A percentile compares a stretch with the other conserved stretches of the same genome.
phyloP scores from a whole-genome alignment of 2,329 filamentous ascomycete species.

The Trichoderma guizhouense region DNA sequence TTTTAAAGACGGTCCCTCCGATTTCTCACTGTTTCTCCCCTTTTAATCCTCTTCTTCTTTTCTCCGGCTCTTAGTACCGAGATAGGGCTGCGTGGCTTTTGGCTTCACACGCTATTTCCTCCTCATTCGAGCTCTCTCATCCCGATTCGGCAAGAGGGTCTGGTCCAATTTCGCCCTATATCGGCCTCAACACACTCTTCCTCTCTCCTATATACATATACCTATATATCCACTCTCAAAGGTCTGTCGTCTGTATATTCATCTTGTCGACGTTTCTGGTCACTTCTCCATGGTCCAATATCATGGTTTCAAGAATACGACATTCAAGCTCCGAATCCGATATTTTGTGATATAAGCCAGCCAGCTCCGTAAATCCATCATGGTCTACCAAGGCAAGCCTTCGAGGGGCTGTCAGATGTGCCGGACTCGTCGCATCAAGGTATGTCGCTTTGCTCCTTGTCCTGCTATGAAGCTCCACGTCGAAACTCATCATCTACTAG shows the following conservation, averaged over 20 bases:
- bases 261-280: neutral
- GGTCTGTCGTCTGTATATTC: neutral
- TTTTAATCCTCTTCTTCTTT: neutral
- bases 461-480: neutral
- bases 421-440: slow-evolving; percentile 69
- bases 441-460: slow-evolving; percentile 34
- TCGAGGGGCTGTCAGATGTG: slow-evolving; percentile 72
- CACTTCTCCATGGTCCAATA: neutral
- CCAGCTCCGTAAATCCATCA: slow-evolving; percentile 31
- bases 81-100: neutral
- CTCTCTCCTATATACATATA: neutral
- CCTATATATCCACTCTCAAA: neutral
- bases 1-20: neutral
- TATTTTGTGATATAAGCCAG: neutral
- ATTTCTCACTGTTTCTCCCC: neutral
- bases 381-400: slow-evolving; percentile 66
- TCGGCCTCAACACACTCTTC: neutral
- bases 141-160: neutral
- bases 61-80: neutral
- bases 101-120: neutral
- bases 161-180: neutral
- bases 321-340: neutral
- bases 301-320: neutral
- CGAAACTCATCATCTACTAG: slow-evolving; percentile 35
- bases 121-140: neutral